Percentiles rank a stretch among this genome's conserved stretches.
These are phyloP conservation scores for Danielozyma ontarioensis DNA, from an alignment of 805 yeast species.

Conservation along the genomic window DNA sequence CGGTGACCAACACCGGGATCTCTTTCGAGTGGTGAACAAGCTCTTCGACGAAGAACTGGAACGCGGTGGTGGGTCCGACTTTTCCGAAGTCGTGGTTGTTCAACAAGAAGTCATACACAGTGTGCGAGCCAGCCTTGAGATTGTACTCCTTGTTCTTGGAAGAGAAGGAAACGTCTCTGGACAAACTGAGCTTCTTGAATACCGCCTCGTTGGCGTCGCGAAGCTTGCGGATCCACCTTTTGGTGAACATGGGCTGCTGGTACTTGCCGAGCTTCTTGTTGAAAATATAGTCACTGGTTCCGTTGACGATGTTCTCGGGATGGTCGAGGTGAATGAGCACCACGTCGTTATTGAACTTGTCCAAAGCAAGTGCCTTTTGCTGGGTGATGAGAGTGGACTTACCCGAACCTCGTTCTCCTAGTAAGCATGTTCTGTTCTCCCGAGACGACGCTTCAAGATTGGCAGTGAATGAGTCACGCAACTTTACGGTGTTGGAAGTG, in stretches of 20 bases:
- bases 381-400: slow-evolving; percentile 72
- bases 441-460: slow-evolving; percentile 18
- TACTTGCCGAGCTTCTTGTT: slow-evolving; percentile 46
- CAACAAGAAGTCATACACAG: slow-evolving; percentile 37
- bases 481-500: slow-evolving; percentile 42
- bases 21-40: slow-evolving; percentile 41
- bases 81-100: slow-evolving; percentile 35
- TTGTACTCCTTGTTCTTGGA: slow-evolving; percentile 26
- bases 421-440: slow-evolving; percentile 48
- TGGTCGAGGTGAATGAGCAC: slow-evolving; percentile 61
- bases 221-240: slow-evolving; percentile 49
- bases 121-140: slow-evolving; percentile 28
- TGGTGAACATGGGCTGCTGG: slow-evolving; percentile 76
- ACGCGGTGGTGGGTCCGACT: slow-evolving; percentile 38
- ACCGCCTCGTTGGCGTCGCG: slow-evolving; percentile 30
- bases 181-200: slow-evolving; percentile 29
- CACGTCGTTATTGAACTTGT: slow-evolving; percentile 26
- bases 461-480: slow-evolving; percentile 27
- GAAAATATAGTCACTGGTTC: slow-evolving; percentile 61
- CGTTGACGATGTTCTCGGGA: slow-evolving; percentile 61
- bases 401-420: slow-evolving; percentile 75
- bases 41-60: slow-evolving; percentile 52
- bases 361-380: slow-evolving; percentile 50
- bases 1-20: slow-evolving; percentile 59
- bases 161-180: slow-evolving; percentile 27